Evolutionary conservation across 2,329 filamentous ascomycete species (phyloP), one percentile per base, ranked within the genome.

Genomic region (Ophiostoma australiae): DNA sequence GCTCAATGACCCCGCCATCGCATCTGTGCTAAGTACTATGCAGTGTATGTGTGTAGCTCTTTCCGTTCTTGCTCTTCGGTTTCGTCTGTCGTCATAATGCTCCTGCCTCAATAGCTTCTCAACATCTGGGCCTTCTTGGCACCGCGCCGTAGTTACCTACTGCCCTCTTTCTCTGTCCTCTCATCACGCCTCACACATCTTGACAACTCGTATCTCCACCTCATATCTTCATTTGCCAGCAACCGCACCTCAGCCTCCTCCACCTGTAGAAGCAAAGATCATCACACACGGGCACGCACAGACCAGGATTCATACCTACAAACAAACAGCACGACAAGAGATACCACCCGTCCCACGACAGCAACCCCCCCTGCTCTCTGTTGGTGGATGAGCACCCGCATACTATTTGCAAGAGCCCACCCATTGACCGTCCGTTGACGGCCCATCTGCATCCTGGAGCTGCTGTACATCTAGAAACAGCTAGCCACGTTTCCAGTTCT

Each of bases 401-500:
- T 20, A 63, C 27, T 4, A 63, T 33, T 11, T 63, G 58, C 58
- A 63, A 7, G 5, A 6, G 6, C 17, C 44, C 17, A 48, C 20
- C 44, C 44, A 48, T 48, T 48, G 44, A 48, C 44, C 15, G 41
- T 48, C 41, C 15, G 20, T 20, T 48, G 41, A 48, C 41, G 15
- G 44, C 20, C 7, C 44, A 48, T 63, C 23, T 55, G 58, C 58
- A 20, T 58, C n/a, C n/a, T 27, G n/a, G 17, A 23, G 52, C 23
- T 58, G 52, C 58, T 27, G 13, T 27, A 63, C 15, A 4, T 33
- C 58, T 63, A 27, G 8, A 63, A 63, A 63, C 58, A 33, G 58
- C 58, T 63, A 63, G 58, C 23, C 58, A 20, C n/a, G 8, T 33
- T 55, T 63, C n/a, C 58, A 31, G 58, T 27, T 63, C 58, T 35